phyloP scores from a whole-genome alignment of 2,329 filamentous ascomycete species.

The Cladosporium halotolerans region DNA sequence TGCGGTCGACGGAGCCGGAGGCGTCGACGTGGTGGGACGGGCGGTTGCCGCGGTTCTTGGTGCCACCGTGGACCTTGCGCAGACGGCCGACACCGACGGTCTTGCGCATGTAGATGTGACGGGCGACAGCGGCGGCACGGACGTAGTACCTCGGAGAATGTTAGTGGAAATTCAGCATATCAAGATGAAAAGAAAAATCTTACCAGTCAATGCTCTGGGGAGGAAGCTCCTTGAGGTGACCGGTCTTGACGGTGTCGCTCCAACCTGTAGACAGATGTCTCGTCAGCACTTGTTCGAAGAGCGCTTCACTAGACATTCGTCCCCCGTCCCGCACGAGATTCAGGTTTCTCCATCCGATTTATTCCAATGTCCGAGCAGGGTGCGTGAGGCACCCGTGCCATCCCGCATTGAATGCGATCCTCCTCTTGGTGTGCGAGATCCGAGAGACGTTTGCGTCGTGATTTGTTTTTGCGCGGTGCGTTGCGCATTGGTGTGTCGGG shows the following conservation, averaged over 20 bases:
- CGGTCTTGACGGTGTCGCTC: slow-evolving; percentile 99
- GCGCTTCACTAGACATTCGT: slow-evolving; percentile 24
- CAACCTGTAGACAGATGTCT: slow-evolving; percentile 62
- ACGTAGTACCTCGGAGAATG: slow-evolving; percentile 55
- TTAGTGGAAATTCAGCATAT: neutral
- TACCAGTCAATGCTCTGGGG: slow-evolving; percentile 95
- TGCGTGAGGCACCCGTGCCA: slow-evolving; percentile 11
- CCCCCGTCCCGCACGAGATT: slow-evolving; percentile 50
- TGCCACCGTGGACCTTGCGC: slow-evolving; percentile 83
- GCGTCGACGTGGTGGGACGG: slow-evolving; percentile 95
- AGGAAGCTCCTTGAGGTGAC: slow-evolving; percentile 91
- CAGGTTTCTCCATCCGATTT: slow-evolving; percentile 37
- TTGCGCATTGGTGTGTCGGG: slow-evolving; percentile 14
- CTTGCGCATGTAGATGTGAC: slow-evolving; percentile 99
- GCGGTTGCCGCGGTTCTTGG: slow-evolving; percentile 89
- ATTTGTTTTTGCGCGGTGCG: neutral
- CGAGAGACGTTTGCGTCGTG: slow-evolving; percentile 18
- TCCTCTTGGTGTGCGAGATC: slow-evolving; percentile 17
- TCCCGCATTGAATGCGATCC: slow-evolving; percentile 14
- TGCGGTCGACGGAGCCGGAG: slow-evolving; percentile 92
- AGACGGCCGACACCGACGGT: slow-evolving; percentile 97
- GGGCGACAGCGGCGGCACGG: slow-evolving; percentile 89
- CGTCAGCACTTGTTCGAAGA: slow-evolving; percentile 34
- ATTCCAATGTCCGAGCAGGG: slow-evolving; percentile 23
- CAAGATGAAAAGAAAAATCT: neutral